Conservation (phyloP, 331 rosid species). For the Rhamnella rubrinervis region DNA sequence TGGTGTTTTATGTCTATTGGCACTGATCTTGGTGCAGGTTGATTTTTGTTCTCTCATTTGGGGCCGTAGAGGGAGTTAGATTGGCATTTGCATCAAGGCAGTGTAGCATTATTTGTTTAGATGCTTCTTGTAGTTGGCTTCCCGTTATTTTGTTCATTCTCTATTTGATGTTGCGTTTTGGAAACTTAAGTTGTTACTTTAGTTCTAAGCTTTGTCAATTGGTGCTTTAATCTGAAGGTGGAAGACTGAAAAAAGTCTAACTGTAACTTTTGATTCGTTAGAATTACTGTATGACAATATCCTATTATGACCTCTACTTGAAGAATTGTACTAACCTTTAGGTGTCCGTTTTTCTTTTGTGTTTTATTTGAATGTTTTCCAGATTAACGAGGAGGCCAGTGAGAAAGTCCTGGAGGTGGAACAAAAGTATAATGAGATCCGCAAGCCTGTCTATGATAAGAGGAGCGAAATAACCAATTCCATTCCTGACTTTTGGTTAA, state of each 20-base stretch:
- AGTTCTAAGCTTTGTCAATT: neutral
- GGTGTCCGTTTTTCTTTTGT: slow-evolving; percentile 1
- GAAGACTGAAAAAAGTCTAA: neutral
- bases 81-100: no score
- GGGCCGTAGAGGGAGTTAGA: no score
- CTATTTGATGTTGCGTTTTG: neutral
- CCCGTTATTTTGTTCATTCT: no score
- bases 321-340: neutral
- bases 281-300: neutral
- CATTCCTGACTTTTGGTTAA: slow-evolving; percentile 93
- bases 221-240: neutral
- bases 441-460: slow-evolving; percentile 77
- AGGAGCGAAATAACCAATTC: slow-evolving; percentile 71
- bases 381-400: slow-evolving; percentile 95
- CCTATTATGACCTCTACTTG: neutral
- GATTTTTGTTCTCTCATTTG: no score
- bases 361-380: slow-evolving; percentile 13
- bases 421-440: slow-evolving; percentile 80
- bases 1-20: no score
- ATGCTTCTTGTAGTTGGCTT: no score
- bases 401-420: slow-evolving; percentile 87
- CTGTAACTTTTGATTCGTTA: neutral
- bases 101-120: no score
- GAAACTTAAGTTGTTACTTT: neutral
- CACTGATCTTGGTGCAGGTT: no score